A percentile compares a stretch with the other conserved stretches of the same genome.
Evolutionary conservation across 495 filamentous ascomycete species (phyloP).

Genomic region (Chaetomium tenue): DNA sequence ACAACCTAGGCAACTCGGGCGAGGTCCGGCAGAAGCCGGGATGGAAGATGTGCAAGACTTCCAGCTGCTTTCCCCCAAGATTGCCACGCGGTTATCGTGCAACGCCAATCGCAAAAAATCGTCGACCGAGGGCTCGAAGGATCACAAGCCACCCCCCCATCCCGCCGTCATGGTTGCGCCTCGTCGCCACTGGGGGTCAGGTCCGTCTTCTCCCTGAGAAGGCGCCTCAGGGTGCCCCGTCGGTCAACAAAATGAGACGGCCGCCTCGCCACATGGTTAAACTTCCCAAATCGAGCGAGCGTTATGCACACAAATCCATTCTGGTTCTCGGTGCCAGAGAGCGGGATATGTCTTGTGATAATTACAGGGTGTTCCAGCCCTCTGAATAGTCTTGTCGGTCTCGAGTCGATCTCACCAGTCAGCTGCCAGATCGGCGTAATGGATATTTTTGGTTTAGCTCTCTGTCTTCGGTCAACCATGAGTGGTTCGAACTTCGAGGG

Average conservation of each 20-base stretch:
- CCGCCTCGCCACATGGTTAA: background rate
- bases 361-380: background rate
- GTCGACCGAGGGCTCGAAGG: conserved; percentile 2
- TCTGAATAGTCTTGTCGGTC: background rate
- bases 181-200: background rate
- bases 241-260: conserved; percentile 16
- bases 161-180: background rate
- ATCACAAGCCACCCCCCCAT: background rate
- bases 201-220: background rate
- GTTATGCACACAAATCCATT: background rate
- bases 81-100: conserved; percentile 9
- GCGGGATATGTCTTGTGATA: background rate
- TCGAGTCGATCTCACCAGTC: background rate
- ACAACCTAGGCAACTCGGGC: background rate
- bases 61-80: background rate
- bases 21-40: background rate
- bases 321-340: conserved; percentile 3
- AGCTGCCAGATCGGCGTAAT: background rate
- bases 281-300: background rate
- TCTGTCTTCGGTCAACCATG: background rate
- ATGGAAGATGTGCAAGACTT: background rate
- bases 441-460: background rate
- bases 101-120: background rate
- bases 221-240: background rate
- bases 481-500: background rate